A percentile compares a stretch with the other conserved stretches of the same genome.
Conservation (phyloP, 176 grass and related monocot genomes). For the Paspalum notatum region DNA sequence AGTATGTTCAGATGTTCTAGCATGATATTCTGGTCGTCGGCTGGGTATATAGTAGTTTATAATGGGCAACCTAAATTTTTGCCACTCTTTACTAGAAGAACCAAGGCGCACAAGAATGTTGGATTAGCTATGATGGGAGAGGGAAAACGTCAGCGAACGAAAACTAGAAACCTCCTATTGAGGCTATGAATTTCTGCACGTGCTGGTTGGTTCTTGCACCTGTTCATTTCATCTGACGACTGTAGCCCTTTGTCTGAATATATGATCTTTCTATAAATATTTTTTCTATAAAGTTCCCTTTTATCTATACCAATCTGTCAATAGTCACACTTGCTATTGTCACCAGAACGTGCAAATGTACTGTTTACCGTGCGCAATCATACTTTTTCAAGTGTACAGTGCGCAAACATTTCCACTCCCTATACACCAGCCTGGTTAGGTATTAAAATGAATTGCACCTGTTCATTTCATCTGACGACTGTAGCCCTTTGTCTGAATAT, state of each 20-base stretch:
- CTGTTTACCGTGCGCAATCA: no score
- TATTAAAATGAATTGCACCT: no score
- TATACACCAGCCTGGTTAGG: no score
- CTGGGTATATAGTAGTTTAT: neutral
- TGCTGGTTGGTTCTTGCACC: neutral
- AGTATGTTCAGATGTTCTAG: neutral
- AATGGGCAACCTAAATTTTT: neutral
- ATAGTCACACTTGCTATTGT: no score
- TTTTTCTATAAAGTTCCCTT: no score
- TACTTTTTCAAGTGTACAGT: no score
- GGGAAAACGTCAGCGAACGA: neutral
- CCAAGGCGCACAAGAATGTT: neutral
- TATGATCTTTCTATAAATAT: no score
- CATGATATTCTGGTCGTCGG: neutral
- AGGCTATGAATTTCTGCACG: neutral
- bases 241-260: neutral
- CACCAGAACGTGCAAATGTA: no score
- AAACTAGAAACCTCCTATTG: neutral
- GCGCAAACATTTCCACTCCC: no score
- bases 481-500: neutral
- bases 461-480: neutral
- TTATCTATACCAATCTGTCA: no score
- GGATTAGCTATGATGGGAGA: neutral
- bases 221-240: neutral
- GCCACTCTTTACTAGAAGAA: neutral